Base-by-base conservation (phyloP, 2,329 filamentous ascomycete genomes). In the Aaosphaeria pasadenensis region DNA sequence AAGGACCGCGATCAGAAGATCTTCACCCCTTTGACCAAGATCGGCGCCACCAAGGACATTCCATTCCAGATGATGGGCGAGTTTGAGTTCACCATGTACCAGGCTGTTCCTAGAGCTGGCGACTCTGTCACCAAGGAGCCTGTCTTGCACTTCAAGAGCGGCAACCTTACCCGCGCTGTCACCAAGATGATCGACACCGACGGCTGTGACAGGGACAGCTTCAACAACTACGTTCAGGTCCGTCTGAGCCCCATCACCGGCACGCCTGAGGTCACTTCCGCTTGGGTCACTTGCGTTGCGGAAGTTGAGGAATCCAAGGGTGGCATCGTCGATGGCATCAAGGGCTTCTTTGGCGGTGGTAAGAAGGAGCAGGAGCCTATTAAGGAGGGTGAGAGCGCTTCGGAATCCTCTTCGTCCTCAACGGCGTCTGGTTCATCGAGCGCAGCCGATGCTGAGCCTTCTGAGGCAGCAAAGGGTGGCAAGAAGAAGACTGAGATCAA, bases 281-380 rank as follows among this genome's bases (percentile, higher is more conserved):
- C 87, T n/a, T 80, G 80, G 48, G 85, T 94, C 5, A 91, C 91
- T 68, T 99, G 94, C 64, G 89, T 95, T 67, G 82, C 87, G 29
- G 88, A 95, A 45, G 80, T 79, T 4, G 69, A 73, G 6, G 84
- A 85, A 42, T 83, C 83, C 71, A 89, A 91, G 68, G 89, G 88
- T 54, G 85, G 87, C 44, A 82, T 97, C 43, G 88, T 96, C 42
- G 92, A 96, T 63, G 91, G 90, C 39, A 89, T 97, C 56, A 99
- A 99, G 79, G 95, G 91, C 55, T 82, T 96, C 53, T 95, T 99
- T 65, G 94, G 94, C 5, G 94, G 92, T 29, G 88, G 88, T 63
- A 90, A 89, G 74, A 95, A 95, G 54, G 88, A 92, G 47, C 88
- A 96, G 71, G 79, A 81, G 53, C 75, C 81, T 6, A 65, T 96